Percentiles rank a stretch among this genome's conserved stretches.
Conservation (phyloP, 2,329 filamentous ascomycete genomes). For the Diaporthe longicolla region DNA sequence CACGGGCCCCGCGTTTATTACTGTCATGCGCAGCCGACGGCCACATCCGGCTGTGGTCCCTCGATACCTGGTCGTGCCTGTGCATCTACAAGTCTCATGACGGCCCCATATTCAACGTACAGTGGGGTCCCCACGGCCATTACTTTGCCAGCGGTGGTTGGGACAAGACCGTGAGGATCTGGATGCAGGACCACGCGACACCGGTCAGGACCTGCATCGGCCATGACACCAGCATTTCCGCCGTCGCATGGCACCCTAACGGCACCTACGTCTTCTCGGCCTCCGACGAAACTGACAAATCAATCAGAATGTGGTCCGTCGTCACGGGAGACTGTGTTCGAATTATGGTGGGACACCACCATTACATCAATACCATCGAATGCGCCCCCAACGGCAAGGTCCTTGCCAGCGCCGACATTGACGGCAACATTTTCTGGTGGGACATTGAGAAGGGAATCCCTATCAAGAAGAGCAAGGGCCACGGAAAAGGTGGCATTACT, state of each 20-base stretch:
- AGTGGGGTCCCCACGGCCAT: conserved; percentile 93
- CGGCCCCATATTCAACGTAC: conserved; percentile 87
- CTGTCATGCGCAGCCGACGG: conserved; percentile 91
- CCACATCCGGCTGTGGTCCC: conserved; percentile 91
- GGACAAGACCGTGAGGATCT: conserved; percentile 91
- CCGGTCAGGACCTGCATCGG: conserved; percentile 90
- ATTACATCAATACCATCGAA: conserved; percentile 86
- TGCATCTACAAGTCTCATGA: conserved; percentile 96
- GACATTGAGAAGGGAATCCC: conserved; percentile 88
- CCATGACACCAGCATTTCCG: conserved; percentile 93
- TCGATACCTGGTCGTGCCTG: conserved; percentile 92
- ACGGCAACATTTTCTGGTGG: conserved; percentile 94
- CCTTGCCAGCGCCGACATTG: conserved; percentile 90
- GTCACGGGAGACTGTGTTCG: conserved; percentile 88
- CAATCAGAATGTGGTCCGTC: conserved; percentile 98
- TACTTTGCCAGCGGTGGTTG: conserved; percentile 92
- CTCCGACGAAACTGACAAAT: conserved; percentile 87
- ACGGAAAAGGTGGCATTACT: conserved; percentile 94
- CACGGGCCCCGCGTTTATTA: conserved; percentile 77
- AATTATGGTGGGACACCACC: conserved; percentile 91
- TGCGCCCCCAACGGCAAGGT: conserved; percentile 91
- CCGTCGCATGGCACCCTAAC: conserved; percentile 94
- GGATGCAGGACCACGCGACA: conserved; percentile 93
- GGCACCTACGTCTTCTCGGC: conserved; percentile 94
- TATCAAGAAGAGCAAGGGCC: conserved; percentile 93